These are phyloP conservation scores for Cutaneotrichosporon daszewskae DNA, from an alignment of 1,284 basidiomycete species.

Conservation along the genomic window DNA sequence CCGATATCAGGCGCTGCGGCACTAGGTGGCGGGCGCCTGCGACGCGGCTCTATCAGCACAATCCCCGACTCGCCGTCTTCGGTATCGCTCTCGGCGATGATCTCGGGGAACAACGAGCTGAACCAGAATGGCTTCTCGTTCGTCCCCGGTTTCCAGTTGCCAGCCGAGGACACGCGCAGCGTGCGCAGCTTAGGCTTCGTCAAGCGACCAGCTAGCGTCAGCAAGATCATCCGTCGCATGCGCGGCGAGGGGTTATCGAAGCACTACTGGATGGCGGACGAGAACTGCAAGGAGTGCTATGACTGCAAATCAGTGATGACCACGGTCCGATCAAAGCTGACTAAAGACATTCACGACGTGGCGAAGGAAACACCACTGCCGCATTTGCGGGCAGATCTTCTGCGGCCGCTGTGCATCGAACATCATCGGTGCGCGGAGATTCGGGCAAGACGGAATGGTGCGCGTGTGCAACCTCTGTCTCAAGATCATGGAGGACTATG, in stretches of 20 bases:
- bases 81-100: conserved; percentile 39
- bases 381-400: conserved; percentile 85
- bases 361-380: conserved; percentile 90
- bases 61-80: conserved; percentile 44
- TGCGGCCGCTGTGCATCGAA: conserved; percentile 95
- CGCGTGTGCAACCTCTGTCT: conserved; percentile 92
- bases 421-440: conserved; percentile 89
- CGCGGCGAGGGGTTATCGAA: conserved; percentile 61
- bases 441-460: conserved; percentile 86
- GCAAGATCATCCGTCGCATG: conserved; percentile 79
- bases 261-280: conserved; percentile 98
- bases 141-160: conserved; percentile 44
- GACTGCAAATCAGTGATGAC: conserved; percentile 60
- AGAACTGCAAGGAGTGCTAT: conserved; percentile 90
- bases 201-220: conserved; percentile 71
- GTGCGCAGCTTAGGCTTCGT: conserved; percentile 45
- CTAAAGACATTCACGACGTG: conserved; percentile 88
- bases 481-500: conserved; percentile 72
- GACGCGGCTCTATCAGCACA: conserved; percentile 39
- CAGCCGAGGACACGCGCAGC: conserved; percentile 43
- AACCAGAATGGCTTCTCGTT: conserved; percentile 34
- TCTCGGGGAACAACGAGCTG: conserved; percentile 37
- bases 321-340: conserved; percentile 57
- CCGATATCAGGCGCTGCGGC: conserved; percentile 2
- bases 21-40: conserved; percentile 15